Evolutionary conservation across 352 stramenopile species (phyloP), one percentile per base, ranked within the genome.

Genomic region (Thraustotheca clavata): DNA sequence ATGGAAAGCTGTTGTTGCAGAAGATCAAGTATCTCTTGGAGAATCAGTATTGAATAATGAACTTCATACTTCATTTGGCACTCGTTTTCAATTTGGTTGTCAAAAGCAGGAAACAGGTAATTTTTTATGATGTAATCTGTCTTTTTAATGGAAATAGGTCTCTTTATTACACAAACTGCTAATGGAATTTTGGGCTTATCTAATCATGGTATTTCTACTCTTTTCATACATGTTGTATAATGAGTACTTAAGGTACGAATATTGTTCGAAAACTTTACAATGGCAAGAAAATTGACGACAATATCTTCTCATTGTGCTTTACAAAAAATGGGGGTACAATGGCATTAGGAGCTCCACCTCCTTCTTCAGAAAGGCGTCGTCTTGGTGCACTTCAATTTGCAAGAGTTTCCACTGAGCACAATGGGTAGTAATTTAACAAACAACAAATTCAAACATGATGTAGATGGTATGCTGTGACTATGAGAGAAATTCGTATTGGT

Each of bases 171-270:
- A 14, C 85, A 94, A 52, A 79, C 89, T 27, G 83, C 82, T 1
- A 79, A 91, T 46, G 85, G 85, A 29, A 92, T 94, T 71, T 91
- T 94, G 81, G 85, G 85, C 1, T 60, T 94, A 12, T 76, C 83
- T 11, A 90, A 89, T 57, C 79, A 70, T 57, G 74, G 76, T 81
- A 34, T n/a, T n/a, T n/a, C n/a, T n/a, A n/a, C 35, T n/a, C 16
- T 20, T 31, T 12, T 16, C 18, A n/a, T 67, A 33, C 49, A 63
- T 16, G 18, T 38, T 22, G 4, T 60, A 27, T 31, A 27, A 14
- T 60, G 3, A 16, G 2, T 27, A 18, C n/a, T 18, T 31, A 61
- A 74, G 80, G 83, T 16, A 71, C 87, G 31, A 80, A 91, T 66
- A 73, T 94, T 46, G 70, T 94, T 1, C 77, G 79, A 12, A 89